Evolutionary conservation across 192 early-diverging fungal species (phyloP), one percentile per base, ranked within the genome.

Genomic region (Phycomyces nitens): DNA sequence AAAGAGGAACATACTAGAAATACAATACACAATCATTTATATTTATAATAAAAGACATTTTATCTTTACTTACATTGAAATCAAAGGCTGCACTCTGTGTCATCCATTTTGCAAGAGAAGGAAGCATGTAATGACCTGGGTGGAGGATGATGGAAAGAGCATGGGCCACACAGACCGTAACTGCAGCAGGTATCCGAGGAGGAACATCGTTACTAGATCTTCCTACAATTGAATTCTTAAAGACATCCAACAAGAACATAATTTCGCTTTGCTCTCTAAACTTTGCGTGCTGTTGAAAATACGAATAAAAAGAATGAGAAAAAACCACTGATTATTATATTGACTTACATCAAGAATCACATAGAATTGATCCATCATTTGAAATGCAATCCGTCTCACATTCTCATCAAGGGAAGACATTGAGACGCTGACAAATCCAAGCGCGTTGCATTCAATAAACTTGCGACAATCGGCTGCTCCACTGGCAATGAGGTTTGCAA

Each of bases 61-160:
- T n/a, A n/a, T n/a, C n/a, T n/a, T n/a, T n/a, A 27, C 67, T 41
- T 72, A 86, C 84, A 71, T 87, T 78, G 43, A 92, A 72, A 75
- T 93, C 90, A 20, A 94, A 76, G 1, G 82, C 61, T 9, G 88
- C 84, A 22, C 87, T 74, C 57, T 89, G 85, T 23, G 91, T 75
- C 18, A 90, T 79, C 72, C 93, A 94, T 42, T 80, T 81, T 50
- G 90, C 87, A 49, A 94, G 75, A 27, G 83, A 69, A 20, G 89
- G 83, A 68, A 88, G 89, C 86, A 94, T 85, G 39, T 83, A 85
- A 65, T 85, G 81, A 14, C 86, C 90, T 5, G 92, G 92, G 54
- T 82, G 84, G 21, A 88, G 58, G 5, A 89, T 26, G 9, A 88
- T 77, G 22, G 77, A 67, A 5, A 92, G 53, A 0, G 83, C 71